Conservation (phyloP, 148 eudicot genomes). For the Cornus kousa region DNA sequence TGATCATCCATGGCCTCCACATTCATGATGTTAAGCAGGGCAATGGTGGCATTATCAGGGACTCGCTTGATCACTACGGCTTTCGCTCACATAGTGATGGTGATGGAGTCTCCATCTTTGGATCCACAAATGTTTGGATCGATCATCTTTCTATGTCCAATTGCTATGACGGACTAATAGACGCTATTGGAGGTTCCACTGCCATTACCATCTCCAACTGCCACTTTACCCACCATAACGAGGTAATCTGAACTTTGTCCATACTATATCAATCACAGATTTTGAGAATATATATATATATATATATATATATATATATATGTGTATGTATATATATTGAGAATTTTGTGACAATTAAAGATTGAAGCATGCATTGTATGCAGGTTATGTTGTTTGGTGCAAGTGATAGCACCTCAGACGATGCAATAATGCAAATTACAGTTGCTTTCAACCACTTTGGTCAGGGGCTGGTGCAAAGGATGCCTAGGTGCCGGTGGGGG, state of each 20-base stretch:
- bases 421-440: conserved; percentile 36
- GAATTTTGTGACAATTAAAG: no score
- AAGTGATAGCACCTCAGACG: conserved; percentile 21
- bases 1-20: conserved; percentile 40
- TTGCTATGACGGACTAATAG: conserved; percentile 48
- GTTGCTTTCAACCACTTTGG: conserved; percentile 46
- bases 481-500: conserved; percentile 41
- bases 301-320: no score
- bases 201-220: conserved; percentile 58
- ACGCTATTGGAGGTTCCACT: conserved; percentile 44
- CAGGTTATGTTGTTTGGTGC: conserved; percentile 49
- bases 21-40: conserved; percentile 41
- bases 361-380: neutral
- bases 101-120: conserved; percentile 51
- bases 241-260: conserved; percentile 23
- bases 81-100: conserved; percentile 39
- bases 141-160: conserved; percentile 57
- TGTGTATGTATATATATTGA: no score
- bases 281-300: no score
- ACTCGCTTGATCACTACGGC: conserved; percentile 39
- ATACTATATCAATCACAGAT: neutral
- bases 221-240: conserved; percentile 52
- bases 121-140: conserved; percentile 47
- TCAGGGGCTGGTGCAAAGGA: conserved; percentile 39
- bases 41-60: conserved; percentile 41